Conservation (phyloP, 2,329 filamentous ascomycete species). For the Alternaria gansuensis region DNA sequence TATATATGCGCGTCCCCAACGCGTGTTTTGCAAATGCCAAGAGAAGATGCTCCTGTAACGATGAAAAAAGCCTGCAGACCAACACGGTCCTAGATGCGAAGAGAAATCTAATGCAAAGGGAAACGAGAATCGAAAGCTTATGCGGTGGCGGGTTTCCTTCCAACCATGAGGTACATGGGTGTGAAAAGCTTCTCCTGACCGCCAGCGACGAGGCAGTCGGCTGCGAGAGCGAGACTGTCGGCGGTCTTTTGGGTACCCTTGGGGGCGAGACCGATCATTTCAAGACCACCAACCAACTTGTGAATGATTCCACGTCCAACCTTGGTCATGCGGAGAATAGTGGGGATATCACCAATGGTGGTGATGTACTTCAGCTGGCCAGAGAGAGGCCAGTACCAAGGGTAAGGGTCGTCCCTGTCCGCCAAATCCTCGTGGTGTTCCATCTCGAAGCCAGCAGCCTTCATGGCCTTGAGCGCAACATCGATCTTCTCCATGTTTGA, state of each 20-base stretch:
- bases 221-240: conserved; percentile 82
- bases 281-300: conserved; percentile 77
- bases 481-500: conserved; percentile 94
- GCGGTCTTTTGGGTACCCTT: conserved; percentile 93
- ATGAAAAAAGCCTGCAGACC: conserved; percentile 32
- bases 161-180: conserved; percentile 98
- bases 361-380: conserved; percentile 86
- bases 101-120: conserved; percentile 33
- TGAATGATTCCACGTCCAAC: conserved; percentile 79
- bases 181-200: conserved; percentile 93
- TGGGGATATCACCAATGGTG: conserved; percentile 80
- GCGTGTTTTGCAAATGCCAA: conserved; percentile 29
- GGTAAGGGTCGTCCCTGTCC: conserved; percentile 74
- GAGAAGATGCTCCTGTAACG: conserved; percentile 22
- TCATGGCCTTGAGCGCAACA: conserved; percentile 83
- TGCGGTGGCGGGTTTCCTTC: conserved; percentile 74
- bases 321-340: conserved; percentile 88
- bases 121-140: conserved; percentile 30
- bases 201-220: conserved; percentile 86
- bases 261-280: conserved; percentile 78
- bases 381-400: conserved; percentile 94
- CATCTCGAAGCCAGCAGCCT: conserved; percentile 85
- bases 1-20: conserved; percentile 34
- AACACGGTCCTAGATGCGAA: conserved; percentile 22
- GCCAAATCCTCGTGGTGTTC: conserved; percentile 88